Conservation (phyloP, 148 eudicot species). For the Agrostemma githago region DNA sequence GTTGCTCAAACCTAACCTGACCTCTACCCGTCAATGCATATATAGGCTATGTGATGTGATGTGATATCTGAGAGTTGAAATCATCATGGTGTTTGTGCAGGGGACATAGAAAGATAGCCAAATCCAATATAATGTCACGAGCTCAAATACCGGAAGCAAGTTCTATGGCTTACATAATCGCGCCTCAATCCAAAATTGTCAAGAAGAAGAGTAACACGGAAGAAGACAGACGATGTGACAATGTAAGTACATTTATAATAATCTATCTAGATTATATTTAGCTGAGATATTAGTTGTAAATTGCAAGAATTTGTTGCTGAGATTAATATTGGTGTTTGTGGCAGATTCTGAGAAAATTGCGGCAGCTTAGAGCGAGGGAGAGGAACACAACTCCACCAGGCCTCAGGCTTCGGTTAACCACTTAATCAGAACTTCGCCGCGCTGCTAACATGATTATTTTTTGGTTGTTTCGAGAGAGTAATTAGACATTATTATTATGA, state of each 20-base stretch:
- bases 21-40: too few species aligned
- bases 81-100: not conserved
- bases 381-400: too few species aligned
- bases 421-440: too few species aligned
- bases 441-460: too few species aligned
- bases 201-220: too few species aligned
- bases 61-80: not conserved
- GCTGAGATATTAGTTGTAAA: not conserved
- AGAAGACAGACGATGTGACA: not conserved
- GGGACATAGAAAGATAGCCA: not conserved
- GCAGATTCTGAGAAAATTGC: not conserved
- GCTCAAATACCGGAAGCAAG: not conserved
- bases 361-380: too few species aligned
- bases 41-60: too few species aligned
- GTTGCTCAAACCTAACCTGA: too few species aligned
- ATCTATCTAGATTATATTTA: too few species aligned
- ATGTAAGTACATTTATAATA: not conserved
- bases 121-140: not conserved
- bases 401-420: too few species aligned
- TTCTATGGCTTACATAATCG: not conserved
- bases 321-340: not conserved
- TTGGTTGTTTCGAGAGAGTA: too few species aligned
- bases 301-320: not conserved
- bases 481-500: too few species aligned
- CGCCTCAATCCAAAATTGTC: not conserved